Conservation (phyloP, 495 filamentous ascomycete species). For the Clavariopsis aquatica region DNA sequence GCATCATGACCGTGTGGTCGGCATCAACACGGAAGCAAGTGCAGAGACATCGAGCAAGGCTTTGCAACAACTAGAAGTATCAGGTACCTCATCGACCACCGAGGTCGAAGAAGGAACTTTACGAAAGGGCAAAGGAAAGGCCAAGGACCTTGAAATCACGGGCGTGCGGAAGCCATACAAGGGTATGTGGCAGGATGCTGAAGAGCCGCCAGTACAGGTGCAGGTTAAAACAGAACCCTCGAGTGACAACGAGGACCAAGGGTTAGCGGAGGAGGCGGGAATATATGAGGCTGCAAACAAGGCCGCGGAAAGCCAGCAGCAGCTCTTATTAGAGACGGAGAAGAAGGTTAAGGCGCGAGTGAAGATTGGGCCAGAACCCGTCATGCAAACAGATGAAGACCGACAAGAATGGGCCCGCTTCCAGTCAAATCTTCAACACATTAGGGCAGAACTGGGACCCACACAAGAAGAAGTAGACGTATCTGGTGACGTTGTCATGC, state of each 20-base stretch:
- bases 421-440: constrained; percentile 37
- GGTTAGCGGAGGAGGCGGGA: constrained; percentile 7
- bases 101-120: constrained; percentile 24
- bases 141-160: constrained; percentile 45
- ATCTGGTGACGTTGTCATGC: constrained; percentile 43
- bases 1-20: constrained; percentile 55
- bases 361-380: constrained; percentile 37
- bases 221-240: constrained; percentile 41
- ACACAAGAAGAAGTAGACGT: constrained; percentile 39
- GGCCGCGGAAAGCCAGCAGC: constrained; percentile 20
- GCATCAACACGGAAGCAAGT: constrained; percentile 57
- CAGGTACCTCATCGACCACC: constrained; percentile 10
- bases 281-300: constrained; percentile 1
- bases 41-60: constrained; percentile 46
- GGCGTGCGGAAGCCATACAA: constrained; percentile 39
- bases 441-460: constrained; percentile 43
- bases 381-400: constrained; percentile 49
- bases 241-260: constrained; percentile 34
- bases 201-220: constrained; percentile 41
- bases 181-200: constrained; percentile 43
- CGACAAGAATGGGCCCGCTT: constrained; percentile 46
- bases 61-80: constrained; percentile 24
- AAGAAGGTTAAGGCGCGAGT: constrained; percentile 39
- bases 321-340: constrained; percentile 35
- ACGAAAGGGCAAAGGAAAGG: constrained; percentile 38